Evolutionary conservation across 2,329 filamentous ascomycete genomes (phyloP).

Genomic region (Exophiala bonariae): DNA sequence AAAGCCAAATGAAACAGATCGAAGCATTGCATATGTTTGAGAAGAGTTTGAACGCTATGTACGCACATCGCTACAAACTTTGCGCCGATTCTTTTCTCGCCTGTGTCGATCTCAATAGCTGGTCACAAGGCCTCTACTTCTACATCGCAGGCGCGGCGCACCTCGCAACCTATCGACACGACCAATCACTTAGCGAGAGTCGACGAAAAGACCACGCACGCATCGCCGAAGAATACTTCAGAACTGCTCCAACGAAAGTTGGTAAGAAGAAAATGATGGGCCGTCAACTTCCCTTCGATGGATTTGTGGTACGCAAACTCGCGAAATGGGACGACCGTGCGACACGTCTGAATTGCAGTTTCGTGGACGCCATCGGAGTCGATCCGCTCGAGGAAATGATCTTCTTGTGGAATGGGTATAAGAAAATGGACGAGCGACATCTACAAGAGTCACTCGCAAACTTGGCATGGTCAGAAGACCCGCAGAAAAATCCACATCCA

Average conservation of each 20-base stretch:
- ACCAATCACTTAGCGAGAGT: conserved; percentile 31
- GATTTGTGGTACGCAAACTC: conserved; percentile 80
- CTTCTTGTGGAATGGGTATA: conserved; percentile 88
- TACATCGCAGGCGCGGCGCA: conserved; percentile 80
- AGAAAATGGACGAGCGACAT: conserved; percentile 70
- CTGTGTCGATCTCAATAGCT: conserved; percentile 80
- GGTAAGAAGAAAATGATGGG: conserved; percentile 91
- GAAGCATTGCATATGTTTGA: conserved; percentile 85
- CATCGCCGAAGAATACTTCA: conserved; percentile 68
- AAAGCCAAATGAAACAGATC: conserved; percentile 82
- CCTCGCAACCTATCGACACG: conserved; percentile 75
- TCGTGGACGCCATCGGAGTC: conserved; percentile 78
- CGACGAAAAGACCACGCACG: conserved; percentile 59
- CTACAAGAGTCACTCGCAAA: conserved; percentile 63
- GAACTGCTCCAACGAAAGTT: conserved; percentile 69
- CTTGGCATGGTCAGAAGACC: conserved; percentile 65
- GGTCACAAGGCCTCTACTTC: conserved; percentile 87
- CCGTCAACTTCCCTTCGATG: conserved; percentile 83
- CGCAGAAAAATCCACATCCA: conserved; percentile 15
- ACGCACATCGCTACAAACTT: conserved; percentile 71
- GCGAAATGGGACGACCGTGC: conserved; percentile 83
- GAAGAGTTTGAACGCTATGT: conserved; percentile 74
- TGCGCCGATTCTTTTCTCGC: conserved; percentile 70
- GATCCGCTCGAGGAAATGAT: conserved; percentile 87
- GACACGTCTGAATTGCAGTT: conserved; percentile 63